phyloP scores from a whole-genome alignment of 2,329 filamentous ascomycete species.

The Metarhizium sp. region DNA sequence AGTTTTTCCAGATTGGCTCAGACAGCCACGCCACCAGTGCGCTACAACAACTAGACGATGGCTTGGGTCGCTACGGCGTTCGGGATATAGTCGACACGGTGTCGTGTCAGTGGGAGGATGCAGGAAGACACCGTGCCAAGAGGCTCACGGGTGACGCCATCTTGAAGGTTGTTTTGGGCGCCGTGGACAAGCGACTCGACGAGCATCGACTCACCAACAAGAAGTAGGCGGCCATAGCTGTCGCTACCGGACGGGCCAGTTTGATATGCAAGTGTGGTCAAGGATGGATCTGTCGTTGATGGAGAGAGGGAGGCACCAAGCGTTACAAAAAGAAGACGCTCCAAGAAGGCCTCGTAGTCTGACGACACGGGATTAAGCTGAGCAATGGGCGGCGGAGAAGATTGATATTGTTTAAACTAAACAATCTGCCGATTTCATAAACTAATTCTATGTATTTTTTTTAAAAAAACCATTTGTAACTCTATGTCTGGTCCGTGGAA shows the following conservation, averaged over 20 bases:
- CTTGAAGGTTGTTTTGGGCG: constrained; percentile 73
- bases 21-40: constrained; percentile 56
- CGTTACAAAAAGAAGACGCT: no score
- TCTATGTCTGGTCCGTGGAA: no score
- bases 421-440: no score
- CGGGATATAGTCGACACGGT: constrained; percentile 91
- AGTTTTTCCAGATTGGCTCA: constrained; percentile 90
- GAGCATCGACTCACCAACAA: constrained; percentile 10
- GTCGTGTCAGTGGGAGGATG: constrained; percentile 35
- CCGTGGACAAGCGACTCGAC: constrained; percentile 48
- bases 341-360: no score
- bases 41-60: constrained; percentile 67
- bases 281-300: no score
- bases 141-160: constrained; percentile 59
- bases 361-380: no score
- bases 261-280: neutral
- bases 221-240: neutral
- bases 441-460: no score
- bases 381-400: no score
- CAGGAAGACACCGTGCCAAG: constrained; percentile 31
- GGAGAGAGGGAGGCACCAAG: no score
- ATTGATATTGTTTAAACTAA: no score
- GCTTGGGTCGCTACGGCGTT: constrained; percentile 44
- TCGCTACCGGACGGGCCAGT: neutral
- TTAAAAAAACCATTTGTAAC: no score